Conservation (phyloP, 495 filamentous ascomycete species). For the Pyronema omphalodes region DNA sequence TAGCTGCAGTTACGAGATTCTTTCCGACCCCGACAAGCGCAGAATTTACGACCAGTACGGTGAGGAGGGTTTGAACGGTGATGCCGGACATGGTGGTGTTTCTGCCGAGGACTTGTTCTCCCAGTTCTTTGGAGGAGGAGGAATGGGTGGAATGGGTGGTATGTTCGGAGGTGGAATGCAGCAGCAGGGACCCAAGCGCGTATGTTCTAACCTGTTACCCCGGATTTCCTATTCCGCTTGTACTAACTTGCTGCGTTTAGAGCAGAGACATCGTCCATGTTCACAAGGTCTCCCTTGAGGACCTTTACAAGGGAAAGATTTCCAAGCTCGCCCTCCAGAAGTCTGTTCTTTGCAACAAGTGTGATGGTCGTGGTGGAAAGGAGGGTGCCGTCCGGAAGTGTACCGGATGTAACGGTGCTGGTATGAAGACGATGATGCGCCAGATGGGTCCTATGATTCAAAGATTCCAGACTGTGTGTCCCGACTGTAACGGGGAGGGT, state of each 20-base stretch:
- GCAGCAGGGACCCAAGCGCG: conserved; percentile 75
- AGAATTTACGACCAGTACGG: conserved; percentile 90
- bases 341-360: conserved; percentile 88
- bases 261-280: conserved; percentile 63
- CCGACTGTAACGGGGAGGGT: conserved; percentile 91
- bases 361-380: conserved; percentile 90
- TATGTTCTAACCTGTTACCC: conserved; percentile 36
- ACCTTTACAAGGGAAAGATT: conserved; percentile 94
- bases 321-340: conserved; percentile 96
- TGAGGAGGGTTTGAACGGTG: conserved; percentile 82
- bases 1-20: conserved; percentile 51
- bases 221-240: not conserved
- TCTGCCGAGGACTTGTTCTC: conserved; percentile 92
- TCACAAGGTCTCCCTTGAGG: conserved; percentile 93
- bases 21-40: conserved; percentile 83
- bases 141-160: conserved; percentile 67
- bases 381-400: conserved; percentile 91
- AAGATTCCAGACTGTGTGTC: conserved; percentile 97
- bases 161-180: conserved; percentile 71
- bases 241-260: conserved; percentile 14
- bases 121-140: conserved; percentile 88
- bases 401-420: conserved; percentile 70
- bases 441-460: conserved; percentile 99
- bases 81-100: conserved; percentile 71
- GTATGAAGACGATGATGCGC: conserved; percentile 99